Conservation (phyloP, 306 rosid genomes). For the Gillenia trifoliata region DNA sequence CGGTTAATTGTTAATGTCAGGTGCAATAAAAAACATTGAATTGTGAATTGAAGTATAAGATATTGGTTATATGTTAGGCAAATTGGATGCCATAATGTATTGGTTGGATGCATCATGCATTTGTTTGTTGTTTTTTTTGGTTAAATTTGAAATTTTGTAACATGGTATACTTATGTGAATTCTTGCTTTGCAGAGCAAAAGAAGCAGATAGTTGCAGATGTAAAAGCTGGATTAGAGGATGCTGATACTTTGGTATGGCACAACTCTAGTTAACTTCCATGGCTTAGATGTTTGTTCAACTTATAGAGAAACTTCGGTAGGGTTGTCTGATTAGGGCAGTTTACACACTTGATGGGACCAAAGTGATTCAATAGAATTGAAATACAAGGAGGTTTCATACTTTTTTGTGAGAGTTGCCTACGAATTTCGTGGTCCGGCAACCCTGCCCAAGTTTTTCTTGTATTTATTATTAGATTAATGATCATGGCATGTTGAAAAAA, state of each 20-base stretch:
- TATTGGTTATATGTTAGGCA: neutral
- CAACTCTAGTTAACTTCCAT: neutral
- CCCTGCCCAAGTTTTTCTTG: neutral
- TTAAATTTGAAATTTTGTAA: neutral
- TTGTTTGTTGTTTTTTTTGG: neutral
- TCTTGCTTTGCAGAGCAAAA: constrained; percentile 35
- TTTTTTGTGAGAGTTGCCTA: neutral
- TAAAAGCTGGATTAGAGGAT: constrained; percentile 50
- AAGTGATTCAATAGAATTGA: no score
- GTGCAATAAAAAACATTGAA: no score
- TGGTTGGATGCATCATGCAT: neutral
- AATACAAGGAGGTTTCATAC: no score
- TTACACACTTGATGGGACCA: no score
- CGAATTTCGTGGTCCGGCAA: neutral
- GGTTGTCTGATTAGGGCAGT: neutral
- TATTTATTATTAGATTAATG: neutral
- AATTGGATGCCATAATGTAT: neutral
- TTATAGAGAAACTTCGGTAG: neutral
- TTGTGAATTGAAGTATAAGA: neutral
- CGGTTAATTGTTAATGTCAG: no score
- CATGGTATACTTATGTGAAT: neutral
- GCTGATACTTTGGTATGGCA: constrained; percentile 49
- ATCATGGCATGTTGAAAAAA: constrained; percentile 2
- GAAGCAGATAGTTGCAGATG: constrained; percentile 45
- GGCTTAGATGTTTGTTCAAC: neutral